Evolutionary conservation across 1,284 basidiomycete genomes (phyloP).

Genomic region (Ustilago sp.): DNA sequence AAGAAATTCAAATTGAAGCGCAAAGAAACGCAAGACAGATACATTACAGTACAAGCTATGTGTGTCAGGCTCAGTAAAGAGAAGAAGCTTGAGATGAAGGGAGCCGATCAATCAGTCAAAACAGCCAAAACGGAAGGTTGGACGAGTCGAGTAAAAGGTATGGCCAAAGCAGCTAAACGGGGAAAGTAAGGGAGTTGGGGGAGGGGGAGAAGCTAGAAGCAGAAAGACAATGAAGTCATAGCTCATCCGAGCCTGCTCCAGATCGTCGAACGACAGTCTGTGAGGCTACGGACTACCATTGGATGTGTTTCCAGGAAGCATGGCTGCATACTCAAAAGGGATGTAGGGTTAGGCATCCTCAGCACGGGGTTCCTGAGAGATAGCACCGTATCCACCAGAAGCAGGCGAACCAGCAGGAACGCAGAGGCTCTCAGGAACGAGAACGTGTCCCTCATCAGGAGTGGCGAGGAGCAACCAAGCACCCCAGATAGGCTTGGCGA

Average conservation of each 20-base stretch:
- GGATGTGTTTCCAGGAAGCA: not conserved
- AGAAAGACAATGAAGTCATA: not conserved
- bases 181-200: not conserved
- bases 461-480: conserved; percentile 54
- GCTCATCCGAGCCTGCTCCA: not conserved
- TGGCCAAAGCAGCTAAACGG: not conserved
- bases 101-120: not conserved
- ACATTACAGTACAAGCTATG: conserved; percentile 1
- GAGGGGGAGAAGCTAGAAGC: conserved; percentile 3
- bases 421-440: conserved; percentile 54
- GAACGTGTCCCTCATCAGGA: conserved; percentile 60
- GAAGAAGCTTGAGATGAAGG: not conserved
- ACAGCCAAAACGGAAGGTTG: not conserved
- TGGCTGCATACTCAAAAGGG: not conserved
- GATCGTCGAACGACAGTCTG: not conserved
- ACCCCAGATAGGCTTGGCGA: conserved; percentile 63
- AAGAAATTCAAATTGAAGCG: conserved; percentile 1
- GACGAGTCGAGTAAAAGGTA: not conserved
- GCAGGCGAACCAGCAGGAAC: conserved; percentile 48
- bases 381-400: conserved; percentile 56
- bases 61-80: not conserved
- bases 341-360: conserved; percentile 50
- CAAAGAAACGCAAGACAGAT: not conserved
- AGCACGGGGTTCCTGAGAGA: conserved; percentile 54
- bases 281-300: not conserved